Percentiles rank a stretch among this genome's conserved stretches.
Conservation (phyloP, 202 grass and related monocot genomes). For the Hordeum pubiflorum region DNA sequence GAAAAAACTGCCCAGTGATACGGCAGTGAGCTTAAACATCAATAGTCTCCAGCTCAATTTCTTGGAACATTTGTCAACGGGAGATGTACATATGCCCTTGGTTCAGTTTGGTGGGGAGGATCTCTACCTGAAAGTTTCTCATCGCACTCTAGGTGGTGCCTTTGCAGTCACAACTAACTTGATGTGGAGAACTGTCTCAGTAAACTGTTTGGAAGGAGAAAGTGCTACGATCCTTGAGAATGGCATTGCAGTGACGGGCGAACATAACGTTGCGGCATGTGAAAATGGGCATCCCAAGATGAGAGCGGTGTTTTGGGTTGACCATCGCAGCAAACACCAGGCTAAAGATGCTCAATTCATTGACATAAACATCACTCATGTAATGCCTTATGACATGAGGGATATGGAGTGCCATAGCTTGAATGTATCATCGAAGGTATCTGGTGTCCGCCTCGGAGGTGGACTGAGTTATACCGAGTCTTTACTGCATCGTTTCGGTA, state of each 20-base stretch:
- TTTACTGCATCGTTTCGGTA: constrained; percentile 81
- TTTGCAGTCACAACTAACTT: constrained; percentile 91
- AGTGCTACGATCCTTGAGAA: constrained; percentile 31
- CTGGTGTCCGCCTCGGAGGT: constrained; percentile 85
- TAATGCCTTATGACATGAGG: constrained; percentile 80
- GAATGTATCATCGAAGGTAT: constrained; percentile 72
- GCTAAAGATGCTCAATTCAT: constrained; percentile 62
- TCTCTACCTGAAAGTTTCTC: constrained; percentile 93
- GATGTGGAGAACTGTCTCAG: constrained; percentile 62
- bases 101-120: constrained; percentile 81
- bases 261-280: constrained; percentile 24
- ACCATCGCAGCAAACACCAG: constrained; percentile 53
- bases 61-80: constrained; percentile 53
- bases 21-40: constrained; percentile 76
- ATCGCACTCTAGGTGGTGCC: constrained; percentile 94
- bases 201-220: constrained; percentile 88
- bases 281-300: constrained; percentile 66
- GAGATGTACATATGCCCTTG: constrained; percentile 42
- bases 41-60: constrained; percentile 82
- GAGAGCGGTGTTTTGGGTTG: constrained; percentile 96
- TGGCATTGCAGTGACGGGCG: constrained; percentile 22
- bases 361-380: constrained; percentile 78
- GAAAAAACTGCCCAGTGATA: constrained; percentile 91
- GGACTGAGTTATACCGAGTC: constrained; percentile 92
- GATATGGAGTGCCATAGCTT: constrained; percentile 97